These are phyloP conservation scores for Stevia rebaudiana DNA, from an alignment of 140 eudicot genomes.

Conservation along the genomic window DNA sequence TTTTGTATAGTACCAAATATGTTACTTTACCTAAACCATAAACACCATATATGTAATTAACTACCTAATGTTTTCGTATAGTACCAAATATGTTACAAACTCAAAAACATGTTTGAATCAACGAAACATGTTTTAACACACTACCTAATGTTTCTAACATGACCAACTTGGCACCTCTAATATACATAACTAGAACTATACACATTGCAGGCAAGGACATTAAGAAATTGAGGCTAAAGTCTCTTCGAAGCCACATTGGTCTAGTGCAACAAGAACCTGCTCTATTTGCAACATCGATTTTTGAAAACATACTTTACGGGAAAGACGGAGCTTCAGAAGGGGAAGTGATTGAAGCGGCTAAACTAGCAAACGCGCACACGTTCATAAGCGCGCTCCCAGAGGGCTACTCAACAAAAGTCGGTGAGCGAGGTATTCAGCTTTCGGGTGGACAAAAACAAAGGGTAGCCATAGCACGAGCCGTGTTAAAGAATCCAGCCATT, in stretches of 20 bases:
- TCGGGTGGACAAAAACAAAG: conserved; percentile 98
- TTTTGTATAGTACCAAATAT: too few species aligned
- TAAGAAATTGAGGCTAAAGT: conserved; percentile 77
- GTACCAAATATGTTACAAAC: too few species aligned
- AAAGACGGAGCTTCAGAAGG: conserved; percentile 86
- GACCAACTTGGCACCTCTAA: neutral
- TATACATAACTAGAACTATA: neutral
- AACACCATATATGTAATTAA: too few species aligned
- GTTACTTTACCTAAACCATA: too few species aligned
- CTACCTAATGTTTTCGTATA: too few species aligned
- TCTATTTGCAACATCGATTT: conserved; percentile 85
- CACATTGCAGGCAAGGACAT: conserved; percentile 65
- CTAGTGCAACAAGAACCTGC: conserved; percentile 98
- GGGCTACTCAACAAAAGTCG: conserved; percentile 89
- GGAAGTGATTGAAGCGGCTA: conserved; percentile 89
- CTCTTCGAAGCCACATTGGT: conserved; percentile 78
- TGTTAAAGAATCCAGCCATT: conserved; percentile 82
- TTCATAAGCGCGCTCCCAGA: conserved; percentile 89
- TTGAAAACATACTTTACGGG: conserved; percentile 91
- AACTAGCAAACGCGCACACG: conserved; percentile 82
- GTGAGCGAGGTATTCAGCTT: conserved; percentile 91
- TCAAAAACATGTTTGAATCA: neutral
- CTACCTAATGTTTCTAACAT: neutral
- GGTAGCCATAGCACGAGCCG: conserved; percentile 94
- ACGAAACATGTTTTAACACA: neutral